Conservation (phyloP, 2,329 filamentous ascomycete genomes). For the Aspergillus floridensis region DNA sequence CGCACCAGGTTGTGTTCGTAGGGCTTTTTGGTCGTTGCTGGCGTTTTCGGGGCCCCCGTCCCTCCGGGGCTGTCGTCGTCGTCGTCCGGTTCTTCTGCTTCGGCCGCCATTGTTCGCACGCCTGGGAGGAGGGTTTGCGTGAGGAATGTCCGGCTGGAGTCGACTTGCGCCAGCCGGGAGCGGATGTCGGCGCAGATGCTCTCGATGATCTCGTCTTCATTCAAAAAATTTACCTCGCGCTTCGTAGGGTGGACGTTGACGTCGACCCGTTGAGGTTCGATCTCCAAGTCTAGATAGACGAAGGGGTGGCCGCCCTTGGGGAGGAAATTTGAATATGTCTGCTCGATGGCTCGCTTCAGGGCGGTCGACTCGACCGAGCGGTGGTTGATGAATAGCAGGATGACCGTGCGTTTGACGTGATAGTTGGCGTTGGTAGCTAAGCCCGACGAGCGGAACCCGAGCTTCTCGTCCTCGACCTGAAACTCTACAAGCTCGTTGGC, state of each 20-base stretch:
- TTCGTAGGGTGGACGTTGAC: constrained; percentile 98
- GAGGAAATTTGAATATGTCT: constrained; percentile 80
- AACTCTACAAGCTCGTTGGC: constrained; percentile 86
- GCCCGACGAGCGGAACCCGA: constrained; percentile 79
- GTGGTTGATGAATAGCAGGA: constrained; percentile 95
- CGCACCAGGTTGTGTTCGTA: constrained; percentile 87
- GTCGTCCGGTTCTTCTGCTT: constrained; percentile 29
- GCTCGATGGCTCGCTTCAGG: constrained; percentile 87
- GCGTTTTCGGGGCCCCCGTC: constrained; percentile 33
- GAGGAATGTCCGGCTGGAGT: constrained; percentile 90
- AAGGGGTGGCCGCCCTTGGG: constrained; percentile 95
- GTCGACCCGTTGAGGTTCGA: constrained; percentile 87
- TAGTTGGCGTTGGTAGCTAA: constrained; percentile 93
- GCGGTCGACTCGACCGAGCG: constrained; percentile 84
- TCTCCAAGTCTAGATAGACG: constrained; percentile 85
- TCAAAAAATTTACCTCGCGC: constrained; percentile 92
- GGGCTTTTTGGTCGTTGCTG: constrained; percentile 50
- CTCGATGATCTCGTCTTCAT: constrained; percentile 94
- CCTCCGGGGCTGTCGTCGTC: constrained; percentile 31
- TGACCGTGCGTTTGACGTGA: constrained; percentile 80
- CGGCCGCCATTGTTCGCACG: constrained; percentile 43
- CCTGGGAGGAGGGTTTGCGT: constrained; percentile 86
- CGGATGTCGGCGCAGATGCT: constrained; percentile 78
- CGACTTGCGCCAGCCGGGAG: constrained; percentile 75
- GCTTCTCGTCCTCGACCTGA: constrained; percentile 67